phyloP scores from a whole-genome alignment of 2,329 filamentous ascomycete genomes.

The Xylariaceae sp. region DNA sequence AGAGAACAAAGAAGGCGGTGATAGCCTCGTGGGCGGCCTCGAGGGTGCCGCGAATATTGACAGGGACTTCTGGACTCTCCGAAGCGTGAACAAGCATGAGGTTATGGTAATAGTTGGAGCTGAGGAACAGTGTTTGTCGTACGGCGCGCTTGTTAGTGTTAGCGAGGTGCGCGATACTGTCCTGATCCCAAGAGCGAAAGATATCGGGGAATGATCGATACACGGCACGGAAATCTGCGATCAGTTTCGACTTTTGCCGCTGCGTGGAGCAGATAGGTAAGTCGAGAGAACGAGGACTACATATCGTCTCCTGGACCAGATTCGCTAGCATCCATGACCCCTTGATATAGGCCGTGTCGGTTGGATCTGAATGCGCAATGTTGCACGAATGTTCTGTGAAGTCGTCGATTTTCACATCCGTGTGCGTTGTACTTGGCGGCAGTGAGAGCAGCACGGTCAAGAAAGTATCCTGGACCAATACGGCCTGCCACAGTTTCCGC shows the following conservation, averaged over 20 bases:
- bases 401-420: conserved; percentile 71
- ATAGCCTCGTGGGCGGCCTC: conserved; percentile 74
- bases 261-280: conserved; percentile 65
- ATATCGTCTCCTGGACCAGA: conserved; percentile 71
- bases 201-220: conserved; percentile 67
- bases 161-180: conserved; percentile 53
- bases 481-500: conserved; percentile 76
- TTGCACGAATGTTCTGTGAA: conserved; percentile 57
- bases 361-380: conserved; percentile 56
- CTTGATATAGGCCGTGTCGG: conserved; percentile 65
- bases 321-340: conserved; percentile 76
- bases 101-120: conserved; percentile 79
- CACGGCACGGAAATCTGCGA: conserved; percentile 64
- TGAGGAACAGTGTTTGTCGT: conserved; percentile 70
- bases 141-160: conserved; percentile 59
- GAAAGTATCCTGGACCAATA: conserved; percentile 76
- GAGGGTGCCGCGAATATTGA: conserved; percentile 63
- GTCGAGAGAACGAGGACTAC: conserved; percentile 67
- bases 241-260: conserved; percentile 63
- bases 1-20: conserved; percentile 68
- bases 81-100: conserved; percentile 73
- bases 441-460: conserved; percentile 71
- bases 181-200: conserved; percentile 63
- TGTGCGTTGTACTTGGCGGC: conserved; percentile 72
- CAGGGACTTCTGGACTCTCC: conserved; percentile 57